Base-by-base conservation (phyloP, 306 rosid species). In the Vachellia collinsii region DNA sequence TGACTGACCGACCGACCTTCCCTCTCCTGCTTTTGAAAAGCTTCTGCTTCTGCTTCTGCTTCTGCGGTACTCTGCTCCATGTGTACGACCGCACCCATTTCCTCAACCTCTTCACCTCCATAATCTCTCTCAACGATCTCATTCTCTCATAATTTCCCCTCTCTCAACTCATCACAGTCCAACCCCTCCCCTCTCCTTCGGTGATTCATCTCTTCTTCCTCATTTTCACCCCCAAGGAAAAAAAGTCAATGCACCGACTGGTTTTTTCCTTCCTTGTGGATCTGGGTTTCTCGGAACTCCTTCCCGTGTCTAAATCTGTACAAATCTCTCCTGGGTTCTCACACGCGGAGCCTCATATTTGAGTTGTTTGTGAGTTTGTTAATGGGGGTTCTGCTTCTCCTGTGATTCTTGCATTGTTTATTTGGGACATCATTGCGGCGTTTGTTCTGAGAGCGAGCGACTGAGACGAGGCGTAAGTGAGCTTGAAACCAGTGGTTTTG, bases 161-260 rank as follows among this genome's bases (percentile, higher is more conserved):
- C 70, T 1, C 10, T 56, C 34, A n/a, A 62, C 34, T 0, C 34
- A 29, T 29, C 34, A 29, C 34, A 29, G 34, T 29, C 34, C 34
- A 29, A 29, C 34, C 72, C 50, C 67, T 11, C 43, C 19, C 16
- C 20, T 19, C 20, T 59, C n/a, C 76, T 69, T 42, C 77, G 83
- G 75, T 82, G 56, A 62, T 80, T 80, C 83, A 73, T 38, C 61
- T 88, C 58, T 73, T 54, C 59, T 62, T 59, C 37, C 16, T 20
- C 85, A n/a, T 80, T 50, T 11, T 41, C 65, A 25, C 74, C 34
- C 5, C 11, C 2, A 56, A 5, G 1, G 3, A 1, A 53, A 59
- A 16, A 58, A 82, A 78, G 94, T 88, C 92, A 88, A 80, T 85
- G 81, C 88, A 76, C 88, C 82, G 73, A 78, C 87, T 82, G 0